Evolutionary conservation across 176 grass and related monocot species (phyloP).

Genomic region (Echinochloa phyllopogon): DNA sequence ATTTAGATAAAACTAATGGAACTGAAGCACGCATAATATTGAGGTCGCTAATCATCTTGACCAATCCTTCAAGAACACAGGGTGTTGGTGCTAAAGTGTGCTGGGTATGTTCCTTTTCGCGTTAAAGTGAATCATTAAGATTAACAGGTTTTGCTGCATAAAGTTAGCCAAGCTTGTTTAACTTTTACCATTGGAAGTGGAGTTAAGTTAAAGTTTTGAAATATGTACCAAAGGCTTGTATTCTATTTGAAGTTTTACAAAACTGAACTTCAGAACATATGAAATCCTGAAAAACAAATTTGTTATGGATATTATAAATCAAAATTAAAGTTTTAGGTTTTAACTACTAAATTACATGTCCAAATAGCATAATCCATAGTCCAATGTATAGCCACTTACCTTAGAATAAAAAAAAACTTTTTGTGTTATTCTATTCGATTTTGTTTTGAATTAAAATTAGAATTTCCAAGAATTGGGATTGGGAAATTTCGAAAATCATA

Average conservation of each 20-base stretch:
- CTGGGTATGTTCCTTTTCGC: background rate
- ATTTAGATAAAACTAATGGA: no score
- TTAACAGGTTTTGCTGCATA: background rate
- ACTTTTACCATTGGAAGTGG: background rate
- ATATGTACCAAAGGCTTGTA: background rate
- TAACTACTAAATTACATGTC: background rate
- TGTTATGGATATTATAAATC: background rate
- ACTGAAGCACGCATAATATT: background rate
- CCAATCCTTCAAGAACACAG: conserved; percentile 4
- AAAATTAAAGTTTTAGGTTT: background rate
- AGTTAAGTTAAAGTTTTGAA: background rate
- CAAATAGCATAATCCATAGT: background rate
- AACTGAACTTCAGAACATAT: background rate
- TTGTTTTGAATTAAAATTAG: background rate
- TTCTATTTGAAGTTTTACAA: background rate
- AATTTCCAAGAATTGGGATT: background rate
- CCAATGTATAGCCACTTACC: background rate
- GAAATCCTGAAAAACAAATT: background rate
- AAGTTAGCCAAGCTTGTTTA: background rate
- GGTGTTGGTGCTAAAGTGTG: background rate
- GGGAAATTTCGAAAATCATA: background rate
- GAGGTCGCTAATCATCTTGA: background rate
- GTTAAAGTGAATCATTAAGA: background rate
- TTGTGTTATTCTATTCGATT: background rate
- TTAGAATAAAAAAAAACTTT: background rate